Percentiles rank a stretch among this genome's conserved stretches.
These are phyloP conservation scores for Botrytis galanthina DNA, from an alignment of 2,329 filamentous ascomycete species.

Conservation along the genomic window DNA sequence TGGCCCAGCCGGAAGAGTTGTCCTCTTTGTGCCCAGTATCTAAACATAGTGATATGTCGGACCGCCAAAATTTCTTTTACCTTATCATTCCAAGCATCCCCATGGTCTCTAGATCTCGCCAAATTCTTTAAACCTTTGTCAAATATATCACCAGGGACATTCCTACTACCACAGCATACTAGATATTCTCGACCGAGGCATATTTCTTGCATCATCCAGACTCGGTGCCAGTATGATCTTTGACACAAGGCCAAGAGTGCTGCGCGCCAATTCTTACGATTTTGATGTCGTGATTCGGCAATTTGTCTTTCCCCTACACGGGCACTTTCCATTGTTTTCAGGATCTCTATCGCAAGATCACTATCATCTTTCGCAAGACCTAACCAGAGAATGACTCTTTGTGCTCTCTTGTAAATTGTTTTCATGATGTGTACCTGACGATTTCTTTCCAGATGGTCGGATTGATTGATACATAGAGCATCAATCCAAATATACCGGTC, in stretches of 20 bases:
- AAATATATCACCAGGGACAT: not conserved
- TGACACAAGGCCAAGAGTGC: not conserved
- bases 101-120: not conserved
- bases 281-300: not conserved
- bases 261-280: not conserved
- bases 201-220: constrained; percentile 1
- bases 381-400: not conserved
- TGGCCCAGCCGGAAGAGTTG: not conserved
- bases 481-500: not conserved
- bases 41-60: not conserved
- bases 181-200: not conserved
- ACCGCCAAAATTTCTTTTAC: not conserved
- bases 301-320: not conserved
- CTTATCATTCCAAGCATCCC: not conserved
- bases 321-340: not conserved
- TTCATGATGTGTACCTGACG: not conserved
- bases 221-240: not conserved
- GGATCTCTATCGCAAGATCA: not conserved
- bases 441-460: not conserved
- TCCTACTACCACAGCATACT: not conserved
- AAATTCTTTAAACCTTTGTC: not conserved
- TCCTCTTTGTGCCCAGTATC: not conserved
- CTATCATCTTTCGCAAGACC: not conserved
- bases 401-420: not conserved
- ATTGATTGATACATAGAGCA: not conserved